These are phyloP conservation scores for Bryoerythrophyllum caledonicum DNA, from an alignment of 225 moss, liverwort and hornwort species.

Conservation along the genomic window DNA sequence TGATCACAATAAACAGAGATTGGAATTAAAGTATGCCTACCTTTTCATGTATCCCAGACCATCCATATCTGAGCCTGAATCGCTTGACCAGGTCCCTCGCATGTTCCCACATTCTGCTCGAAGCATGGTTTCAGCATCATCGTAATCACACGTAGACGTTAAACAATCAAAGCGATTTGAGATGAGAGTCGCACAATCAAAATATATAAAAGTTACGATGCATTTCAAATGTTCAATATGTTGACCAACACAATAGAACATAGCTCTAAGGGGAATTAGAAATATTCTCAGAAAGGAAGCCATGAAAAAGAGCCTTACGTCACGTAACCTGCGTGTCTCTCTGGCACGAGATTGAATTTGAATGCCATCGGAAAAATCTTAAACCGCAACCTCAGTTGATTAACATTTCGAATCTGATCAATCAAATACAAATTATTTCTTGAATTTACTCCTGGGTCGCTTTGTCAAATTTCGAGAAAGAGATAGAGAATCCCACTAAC, in stretches of 20 bases:
- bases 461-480: conserved; percentile 7
- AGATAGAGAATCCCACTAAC: background rate
- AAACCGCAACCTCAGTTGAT: conserved; percentile 79
- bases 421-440: conserved; percentile 4
- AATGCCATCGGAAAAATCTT: conserved; percentile 81
- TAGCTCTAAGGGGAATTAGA: background rate
- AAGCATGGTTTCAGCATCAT: conserved; percentile 10
- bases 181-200: background rate
- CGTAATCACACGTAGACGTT: background rate
- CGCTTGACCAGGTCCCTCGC: conserved; percentile 59
- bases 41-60: conserved; percentile 50
- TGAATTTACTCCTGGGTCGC: background rate
- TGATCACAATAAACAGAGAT: conserved; percentile 11
- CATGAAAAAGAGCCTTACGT: conserved; percentile 36
- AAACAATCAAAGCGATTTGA: conserved; percentile 1
- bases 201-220: background rate
- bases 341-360: conserved; percentile 80
- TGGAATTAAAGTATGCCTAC: conserved; percentile 27
- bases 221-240: conserved; percentile 6
- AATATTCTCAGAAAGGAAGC: conserved; percentile 1
- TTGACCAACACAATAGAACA: conserved; percentile 4
- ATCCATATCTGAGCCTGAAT: conserved; percentile 80
- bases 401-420: conserved; percentile 77
- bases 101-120: conserved; percentile 66
- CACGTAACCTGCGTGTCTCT: conserved; percentile 36